phyloP scores from a whole-genome alignment of 495 filamentous ascomycete genomes.

The Penicillium angulare region DNA sequence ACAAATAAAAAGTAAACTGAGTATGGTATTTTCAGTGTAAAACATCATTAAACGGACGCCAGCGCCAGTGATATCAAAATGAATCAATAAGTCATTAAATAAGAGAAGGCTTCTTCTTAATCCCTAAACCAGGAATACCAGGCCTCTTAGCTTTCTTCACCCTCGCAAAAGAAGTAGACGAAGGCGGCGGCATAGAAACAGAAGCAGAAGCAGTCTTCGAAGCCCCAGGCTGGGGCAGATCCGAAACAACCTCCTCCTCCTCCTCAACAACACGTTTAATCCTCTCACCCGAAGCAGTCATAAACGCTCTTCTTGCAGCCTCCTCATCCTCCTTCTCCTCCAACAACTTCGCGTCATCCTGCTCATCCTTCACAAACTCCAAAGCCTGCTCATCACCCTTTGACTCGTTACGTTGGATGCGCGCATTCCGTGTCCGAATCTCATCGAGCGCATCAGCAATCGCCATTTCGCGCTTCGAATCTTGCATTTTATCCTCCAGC shows the following conservation, averaged over 20 bases:
- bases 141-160: conserved; percentile 85
- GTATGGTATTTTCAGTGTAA: too few relatives aligned
- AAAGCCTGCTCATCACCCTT: conserved; percentile 46
- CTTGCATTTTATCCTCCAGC: conserved; percentile 77
- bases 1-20: too few relatives aligned
- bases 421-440: conserved; percentile 86
- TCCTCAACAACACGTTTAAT: conserved; percentile 50
- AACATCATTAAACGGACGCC: conserved; percentile 2
- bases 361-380: conserved; percentile 36
- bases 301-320: conserved; percentile 76
- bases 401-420: conserved; percentile 71
- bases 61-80: conserved; percentile 9
- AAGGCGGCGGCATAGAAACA: conserved; percentile 36
- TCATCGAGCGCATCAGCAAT: conserved; percentile 96
- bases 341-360: conserved; percentile 58
- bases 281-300: conserved; percentile 56
- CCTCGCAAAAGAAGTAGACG: conserved; percentile 71
- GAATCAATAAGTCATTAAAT: conserved; percentile 31
- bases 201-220: conserved; percentile 14
- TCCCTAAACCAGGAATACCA: conserved; percentile 67
- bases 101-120: conserved; percentile 79
- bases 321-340: conserved; percentile 86
- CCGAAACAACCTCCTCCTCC: conserved; percentile 27
- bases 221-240: conserved; percentile 20
- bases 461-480: conserved; percentile 96